Conservation (phyloP, 176 grass and related monocot species). For the Oryza longistaminata region DNA sequence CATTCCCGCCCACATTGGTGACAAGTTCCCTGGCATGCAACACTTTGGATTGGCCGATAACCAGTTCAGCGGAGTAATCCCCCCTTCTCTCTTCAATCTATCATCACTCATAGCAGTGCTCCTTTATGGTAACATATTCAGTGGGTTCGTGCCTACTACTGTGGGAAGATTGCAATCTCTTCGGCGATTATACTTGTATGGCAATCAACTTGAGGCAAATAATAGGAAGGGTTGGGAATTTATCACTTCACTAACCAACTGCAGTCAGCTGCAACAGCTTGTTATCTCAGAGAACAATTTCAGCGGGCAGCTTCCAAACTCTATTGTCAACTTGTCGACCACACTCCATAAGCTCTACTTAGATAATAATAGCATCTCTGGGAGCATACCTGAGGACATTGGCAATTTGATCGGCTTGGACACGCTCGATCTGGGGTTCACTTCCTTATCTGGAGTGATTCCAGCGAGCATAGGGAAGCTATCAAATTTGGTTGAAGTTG, state of each 20-base stretch:
- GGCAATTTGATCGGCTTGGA: background rate
- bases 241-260: slow-evolving; percentile 2
- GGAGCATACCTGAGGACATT: background rate
- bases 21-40: background rate
- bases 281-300: fast-evolving
- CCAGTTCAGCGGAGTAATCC: background rate
- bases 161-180: background rate
- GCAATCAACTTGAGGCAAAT: background rate
- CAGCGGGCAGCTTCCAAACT: background rate
- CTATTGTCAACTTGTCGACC: background rate
- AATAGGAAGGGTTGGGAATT: background rate
- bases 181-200: fast-evolving
- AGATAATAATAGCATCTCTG: background rate
- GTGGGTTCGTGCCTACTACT: background rate
- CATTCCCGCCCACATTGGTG: background rate
- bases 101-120: background rate
- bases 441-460: background rate
- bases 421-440: fast-evolving
- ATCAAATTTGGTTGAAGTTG: background rate
- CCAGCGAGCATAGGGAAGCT: slow-evolving; percentile 11
- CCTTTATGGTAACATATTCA: background rate
- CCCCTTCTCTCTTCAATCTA: slow-evolving; percentile 6
- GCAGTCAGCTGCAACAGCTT: background rate
- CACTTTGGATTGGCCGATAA: background rate
- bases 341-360: background rate